Evolutionary conservation across 2,329 filamentous ascomycete genomes (phyloP).

Genomic region (Phyllosticta ampelicida): DNA sequence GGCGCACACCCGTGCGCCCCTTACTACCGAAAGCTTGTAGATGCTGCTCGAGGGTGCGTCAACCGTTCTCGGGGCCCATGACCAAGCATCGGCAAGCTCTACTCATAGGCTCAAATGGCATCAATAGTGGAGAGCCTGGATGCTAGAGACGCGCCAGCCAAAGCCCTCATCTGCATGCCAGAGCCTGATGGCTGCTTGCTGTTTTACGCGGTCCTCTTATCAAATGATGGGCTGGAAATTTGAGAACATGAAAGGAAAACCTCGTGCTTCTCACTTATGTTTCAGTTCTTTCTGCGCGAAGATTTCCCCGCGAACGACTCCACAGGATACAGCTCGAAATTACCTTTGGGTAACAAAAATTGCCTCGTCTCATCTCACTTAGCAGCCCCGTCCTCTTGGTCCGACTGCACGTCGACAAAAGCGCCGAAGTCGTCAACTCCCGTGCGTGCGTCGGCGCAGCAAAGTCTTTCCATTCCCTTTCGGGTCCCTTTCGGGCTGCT

Average conservation of each 20-base stretch:
- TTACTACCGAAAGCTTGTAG: not conserved
- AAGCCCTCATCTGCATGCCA: not conserved
- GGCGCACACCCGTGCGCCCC: not conserved
- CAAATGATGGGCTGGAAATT: not conserved
- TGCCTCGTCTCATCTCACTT: not conserved
- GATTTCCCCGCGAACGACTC: not conserved
- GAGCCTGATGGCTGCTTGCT: not conserved
- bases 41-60: too few relatives aligned
- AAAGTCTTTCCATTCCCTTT: not conserved
- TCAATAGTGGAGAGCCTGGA: not conserved
- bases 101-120: not conserved
- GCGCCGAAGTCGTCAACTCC: not conserved
- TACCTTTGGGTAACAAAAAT: not conserved
- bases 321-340: not conserved
- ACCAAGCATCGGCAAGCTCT: not conserved
- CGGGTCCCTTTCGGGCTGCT: not conserved
- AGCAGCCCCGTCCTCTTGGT: not conserved
- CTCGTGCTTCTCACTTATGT: not conserved
- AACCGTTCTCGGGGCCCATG: not conserved
- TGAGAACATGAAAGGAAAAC: not conserved
- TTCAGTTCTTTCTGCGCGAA: not conserved
- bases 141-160: not conserved
- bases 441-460: not conserved
- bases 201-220: not conserved
- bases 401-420: not conserved